Conservation (phyloP, 1,139 yeast species). For the Kurtzmaniella natalensis region DNA sequence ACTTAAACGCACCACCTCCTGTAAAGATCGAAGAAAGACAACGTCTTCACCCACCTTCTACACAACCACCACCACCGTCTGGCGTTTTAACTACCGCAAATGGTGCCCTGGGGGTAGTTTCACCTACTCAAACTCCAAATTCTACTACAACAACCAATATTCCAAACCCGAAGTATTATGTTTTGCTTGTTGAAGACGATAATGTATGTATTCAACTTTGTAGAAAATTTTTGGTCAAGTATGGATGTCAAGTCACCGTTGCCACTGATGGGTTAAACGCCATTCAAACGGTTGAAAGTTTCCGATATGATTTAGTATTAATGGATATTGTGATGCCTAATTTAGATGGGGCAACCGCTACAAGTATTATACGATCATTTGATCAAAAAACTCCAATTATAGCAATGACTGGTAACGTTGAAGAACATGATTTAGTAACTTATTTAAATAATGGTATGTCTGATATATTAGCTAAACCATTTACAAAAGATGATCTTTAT, state of each 20-base stretch:
- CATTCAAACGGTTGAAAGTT: constrained; percentile 70
- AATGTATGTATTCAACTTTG: constrained; percentile 76
- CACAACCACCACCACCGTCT: too few species aligned
- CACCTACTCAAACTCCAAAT: constrained; percentile 7
- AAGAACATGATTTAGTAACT: constrained; percentile 73
- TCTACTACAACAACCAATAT: constrained; percentile 30
- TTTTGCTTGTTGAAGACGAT: constrained; percentile 82
- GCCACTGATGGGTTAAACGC: constrained; percentile 92
- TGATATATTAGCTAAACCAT: constrained; percentile 88
- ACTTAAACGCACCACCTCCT: constrained; percentile 5
- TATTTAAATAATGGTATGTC: constrained; percentile 88
- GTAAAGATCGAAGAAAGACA: not conserved
- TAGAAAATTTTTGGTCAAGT: constrained; percentile 72
- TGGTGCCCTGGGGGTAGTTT: not conserved
- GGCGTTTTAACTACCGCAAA: not conserved
- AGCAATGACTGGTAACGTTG: constrained; percentile 90
- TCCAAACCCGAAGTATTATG: constrained; percentile 55
- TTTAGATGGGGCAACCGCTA: constrained; percentile 90
- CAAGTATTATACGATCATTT: constrained; percentile 78
- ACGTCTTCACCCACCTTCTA: too few species aligned
- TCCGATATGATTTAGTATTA: constrained; percentile 74
- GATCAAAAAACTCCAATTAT: constrained; percentile 84
- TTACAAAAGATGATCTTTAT: constrained; percentile 78
- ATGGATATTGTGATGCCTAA: constrained; percentile 97
- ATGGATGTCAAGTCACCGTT: constrained; percentile 89